These are phyloP conservation scores for Rhodotorula sp. DNA, from an alignment of 1,284 basidiomycete genomes.

Conservation along the genomic window DNA sequence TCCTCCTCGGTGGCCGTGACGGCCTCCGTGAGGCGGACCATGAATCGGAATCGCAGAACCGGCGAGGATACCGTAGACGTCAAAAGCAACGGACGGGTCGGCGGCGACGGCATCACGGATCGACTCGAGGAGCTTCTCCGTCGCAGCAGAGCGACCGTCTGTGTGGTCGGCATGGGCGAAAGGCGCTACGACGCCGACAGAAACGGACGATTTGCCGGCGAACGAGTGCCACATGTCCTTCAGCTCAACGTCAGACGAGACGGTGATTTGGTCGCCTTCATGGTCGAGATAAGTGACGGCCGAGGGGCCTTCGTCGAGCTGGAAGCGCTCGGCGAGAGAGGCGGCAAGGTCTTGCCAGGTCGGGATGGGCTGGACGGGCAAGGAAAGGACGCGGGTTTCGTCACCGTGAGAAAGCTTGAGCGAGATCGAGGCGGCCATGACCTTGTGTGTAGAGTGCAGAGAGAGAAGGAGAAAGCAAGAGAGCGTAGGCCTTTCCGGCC, in stretches of 20 bases:
- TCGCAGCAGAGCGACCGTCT: background rate
- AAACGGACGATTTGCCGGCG: background rate
- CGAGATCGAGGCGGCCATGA: background rate
- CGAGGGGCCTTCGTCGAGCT: background rate
- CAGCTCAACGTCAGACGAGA: slow-evolving; percentile 15
- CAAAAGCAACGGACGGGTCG: background rate
- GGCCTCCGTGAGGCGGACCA: background rate
- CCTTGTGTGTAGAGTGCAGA: no score
- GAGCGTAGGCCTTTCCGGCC: background rate
- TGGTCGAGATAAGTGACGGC: slow-evolving; percentile 9
- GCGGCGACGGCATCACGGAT: slow-evolving; percentile 5
- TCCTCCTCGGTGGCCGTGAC: background rate
- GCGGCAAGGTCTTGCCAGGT: background rate
- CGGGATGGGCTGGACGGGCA: background rate
- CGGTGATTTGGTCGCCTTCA: slow-evolving; percentile 18
- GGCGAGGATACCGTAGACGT: background rate
- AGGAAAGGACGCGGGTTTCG: background rate
- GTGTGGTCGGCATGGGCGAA: background rate
- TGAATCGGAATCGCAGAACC: no score
- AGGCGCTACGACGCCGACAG: background rate
- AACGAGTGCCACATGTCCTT: background rate
- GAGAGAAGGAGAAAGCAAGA: background rate
- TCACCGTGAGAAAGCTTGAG: slow-evolving; percentile 8
- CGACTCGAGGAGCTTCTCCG: background rate
- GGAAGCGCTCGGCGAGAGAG: slow-evolving; percentile 11